Percentiles rank a stretch among this genome's conserved stretches.
Conservation (phyloP, 169 alveolate species). For the Cryptosporidium sp. region DNA sequence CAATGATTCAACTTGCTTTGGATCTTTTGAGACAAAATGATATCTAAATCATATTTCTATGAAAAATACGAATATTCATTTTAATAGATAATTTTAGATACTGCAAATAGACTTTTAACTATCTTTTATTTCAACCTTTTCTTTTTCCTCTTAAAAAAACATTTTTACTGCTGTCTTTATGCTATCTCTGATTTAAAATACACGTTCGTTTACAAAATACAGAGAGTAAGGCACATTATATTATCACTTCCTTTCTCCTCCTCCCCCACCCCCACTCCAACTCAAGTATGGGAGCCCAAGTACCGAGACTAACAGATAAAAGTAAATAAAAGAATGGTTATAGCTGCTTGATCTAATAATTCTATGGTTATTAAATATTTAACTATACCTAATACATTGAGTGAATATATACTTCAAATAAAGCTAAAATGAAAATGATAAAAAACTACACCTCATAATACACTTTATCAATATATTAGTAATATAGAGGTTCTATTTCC, state of each 20-base stretch:
- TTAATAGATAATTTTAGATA: no score
- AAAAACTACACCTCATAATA: neutral
- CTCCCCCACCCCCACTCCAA: no score
- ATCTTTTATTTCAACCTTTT: neutral
- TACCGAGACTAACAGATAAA: neutral
- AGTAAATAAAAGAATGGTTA: neutral
- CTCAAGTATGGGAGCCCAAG: no score
- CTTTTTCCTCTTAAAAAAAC: no score
- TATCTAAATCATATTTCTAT: neutral
- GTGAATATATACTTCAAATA: neutral
- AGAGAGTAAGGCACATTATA: no score
- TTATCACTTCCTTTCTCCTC: no score
- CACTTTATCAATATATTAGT: neutral
- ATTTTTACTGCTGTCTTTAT: no score
- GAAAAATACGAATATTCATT: no score
- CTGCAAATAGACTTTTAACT: neutral
- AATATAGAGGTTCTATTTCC: neutral
- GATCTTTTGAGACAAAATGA: neutral
- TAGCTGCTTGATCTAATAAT: slow-evolving; percentile 5
- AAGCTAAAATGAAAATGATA: neutral
- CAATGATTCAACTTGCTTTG: slow-evolving; percentile 15
- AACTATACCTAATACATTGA: slow-evolving; percentile 4
- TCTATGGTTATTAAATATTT: neutral
- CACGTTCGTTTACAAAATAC: neutral
- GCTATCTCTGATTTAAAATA: no score